Conservation (phyloP, 2,329 filamentous ascomycete species). For the Colletotrichum scovillei region DNA sequence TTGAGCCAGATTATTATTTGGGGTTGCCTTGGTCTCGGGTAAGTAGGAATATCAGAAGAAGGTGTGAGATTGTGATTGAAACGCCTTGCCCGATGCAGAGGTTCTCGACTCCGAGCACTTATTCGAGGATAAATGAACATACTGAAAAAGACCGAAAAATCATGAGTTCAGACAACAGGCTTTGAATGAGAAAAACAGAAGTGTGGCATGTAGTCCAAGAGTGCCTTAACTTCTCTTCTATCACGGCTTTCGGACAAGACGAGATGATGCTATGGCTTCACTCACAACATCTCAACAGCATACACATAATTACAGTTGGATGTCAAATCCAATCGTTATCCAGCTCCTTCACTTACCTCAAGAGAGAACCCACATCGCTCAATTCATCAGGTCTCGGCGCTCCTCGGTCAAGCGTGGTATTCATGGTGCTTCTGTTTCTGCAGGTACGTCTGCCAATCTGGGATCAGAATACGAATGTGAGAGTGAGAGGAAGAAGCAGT, state of each 20-base stretch:
- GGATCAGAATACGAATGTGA: not conserved
- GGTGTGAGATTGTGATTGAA: not conserved
- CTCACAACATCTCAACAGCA: not conserved
- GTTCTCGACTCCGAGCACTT: not conserved
- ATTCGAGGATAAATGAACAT: not conserved
- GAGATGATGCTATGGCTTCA: not conserved
- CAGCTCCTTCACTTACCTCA: not conserved
- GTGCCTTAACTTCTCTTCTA: not conserved
- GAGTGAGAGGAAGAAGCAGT: not conserved
- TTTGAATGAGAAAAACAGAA: not conserved
- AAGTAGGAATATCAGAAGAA: not conserved
- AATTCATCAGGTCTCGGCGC: conserved; percentile 23
- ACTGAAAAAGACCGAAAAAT: not conserved
- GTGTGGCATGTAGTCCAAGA: not conserved
- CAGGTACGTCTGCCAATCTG: not conserved
- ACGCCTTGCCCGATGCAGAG: not conserved
- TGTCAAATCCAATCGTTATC: not conserved
- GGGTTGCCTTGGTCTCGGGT: conserved; percentile 21
- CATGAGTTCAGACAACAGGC: no score
- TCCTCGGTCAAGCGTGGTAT: conserved; percentile 14
- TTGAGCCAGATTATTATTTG: conserved; percentile 34
- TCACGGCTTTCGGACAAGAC: not conserved
- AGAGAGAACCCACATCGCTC: conserved; percentile 1
- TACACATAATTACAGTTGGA: not conserved
- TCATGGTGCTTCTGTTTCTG: not conserved